A percentile compares a stretch with the other conserved stretches of the same genome.
Conservation (phyloP, 805 yeast species). For the Wickerhamomyces bovis region DNA sequence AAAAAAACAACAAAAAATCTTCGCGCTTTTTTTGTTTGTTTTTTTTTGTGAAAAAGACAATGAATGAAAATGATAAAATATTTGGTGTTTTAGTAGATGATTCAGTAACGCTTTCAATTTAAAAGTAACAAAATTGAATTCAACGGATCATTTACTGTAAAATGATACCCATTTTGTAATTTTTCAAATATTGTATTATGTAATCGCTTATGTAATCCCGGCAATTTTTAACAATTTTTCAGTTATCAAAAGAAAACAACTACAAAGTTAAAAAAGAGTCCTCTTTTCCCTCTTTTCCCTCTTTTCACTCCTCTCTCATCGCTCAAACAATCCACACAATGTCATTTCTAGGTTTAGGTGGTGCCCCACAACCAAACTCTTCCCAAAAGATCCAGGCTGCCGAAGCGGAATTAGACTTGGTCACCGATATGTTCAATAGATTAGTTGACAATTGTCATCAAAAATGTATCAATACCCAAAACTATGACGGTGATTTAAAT, state of each 20-base stretch:
- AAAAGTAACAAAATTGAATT: too few relatives aligned
- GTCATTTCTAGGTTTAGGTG: conserved; percentile 74
- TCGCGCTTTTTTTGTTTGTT: neutral
- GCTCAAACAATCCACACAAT: conserved; percentile 27
- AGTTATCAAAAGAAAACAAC: too few relatives aligned
- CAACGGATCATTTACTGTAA: neutral
- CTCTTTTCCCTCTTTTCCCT: too few relatives aligned
- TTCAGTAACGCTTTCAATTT: too few relatives aligned
- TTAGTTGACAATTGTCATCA: conserved; percentile 83
- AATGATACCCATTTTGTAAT: neutral
- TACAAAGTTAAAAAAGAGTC: too few relatives aligned
- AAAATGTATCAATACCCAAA: conserved; percentile 62
- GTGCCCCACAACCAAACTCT: conserved; percentile 65
- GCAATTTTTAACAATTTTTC: too few relatives aligned
- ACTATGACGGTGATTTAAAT: conserved; percentile 71
- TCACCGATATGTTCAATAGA: conserved; percentile 95
- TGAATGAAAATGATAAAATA: too few relatives aligned
- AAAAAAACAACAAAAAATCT: too few relatives aligned
- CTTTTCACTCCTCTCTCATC: neutral
- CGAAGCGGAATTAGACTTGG: conserved; percentile 95
- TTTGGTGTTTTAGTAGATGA: too few relatives aligned
- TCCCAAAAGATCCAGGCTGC: conserved; percentile 84
- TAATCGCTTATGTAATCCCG: neutral
- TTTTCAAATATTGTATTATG: neutral
- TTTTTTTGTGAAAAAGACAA: too few relatives aligned